These are phyloP conservation scores for Hypoxylon sp. DNA, from an alignment of 2,329 filamentous ascomycete genomes.

Conservation along the genomic window DNA sequence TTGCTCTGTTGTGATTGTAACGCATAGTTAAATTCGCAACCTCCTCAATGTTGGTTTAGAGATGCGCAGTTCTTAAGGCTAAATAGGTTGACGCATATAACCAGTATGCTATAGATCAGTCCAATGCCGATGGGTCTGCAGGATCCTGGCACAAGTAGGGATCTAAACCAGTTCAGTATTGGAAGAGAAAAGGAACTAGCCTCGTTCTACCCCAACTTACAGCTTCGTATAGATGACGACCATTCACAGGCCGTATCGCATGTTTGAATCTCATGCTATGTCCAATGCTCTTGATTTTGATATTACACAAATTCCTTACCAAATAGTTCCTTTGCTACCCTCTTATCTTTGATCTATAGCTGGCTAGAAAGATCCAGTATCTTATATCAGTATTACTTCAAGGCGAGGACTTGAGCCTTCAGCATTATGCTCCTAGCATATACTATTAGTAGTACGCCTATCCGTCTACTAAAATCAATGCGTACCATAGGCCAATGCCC, in stretches of 20 bases:
- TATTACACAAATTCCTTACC: background rate
- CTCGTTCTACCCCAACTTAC: background rate
- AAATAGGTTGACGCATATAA: slow-evolving; percentile 19
- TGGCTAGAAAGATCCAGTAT: background rate
- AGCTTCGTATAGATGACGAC: background rate
- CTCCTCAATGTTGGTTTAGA: slow-evolving; percentile 9
- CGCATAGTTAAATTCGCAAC: slow-evolving; percentile 1
- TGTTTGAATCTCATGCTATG: background rate
- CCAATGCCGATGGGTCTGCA: slow-evolving; percentile 2
- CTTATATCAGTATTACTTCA: background rate
- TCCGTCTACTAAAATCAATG: background rate
- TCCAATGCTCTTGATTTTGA: background rate
- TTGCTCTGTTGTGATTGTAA: slow-evolving; percentile 9
- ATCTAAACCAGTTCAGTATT: background rate
- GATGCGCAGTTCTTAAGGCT: slow-evolving; percentile 21
- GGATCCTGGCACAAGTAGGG: background rate
- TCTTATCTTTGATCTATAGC: background rate
- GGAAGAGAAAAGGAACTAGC: slow-evolving; percentile 1
- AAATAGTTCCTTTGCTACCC: background rate
- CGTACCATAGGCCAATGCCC: background rate
- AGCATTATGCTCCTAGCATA: background rate
- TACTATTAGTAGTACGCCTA: background rate
- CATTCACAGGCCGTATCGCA: background rate
- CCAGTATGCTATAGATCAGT: slow-evolving; percentile 3
- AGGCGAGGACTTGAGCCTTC: background rate